Evolutionary conservation across 305 asterid genomes (phyloP), one percentile per base, ranked within the genome.

Genomic region (Fraxinus angustifolia): DNA sequence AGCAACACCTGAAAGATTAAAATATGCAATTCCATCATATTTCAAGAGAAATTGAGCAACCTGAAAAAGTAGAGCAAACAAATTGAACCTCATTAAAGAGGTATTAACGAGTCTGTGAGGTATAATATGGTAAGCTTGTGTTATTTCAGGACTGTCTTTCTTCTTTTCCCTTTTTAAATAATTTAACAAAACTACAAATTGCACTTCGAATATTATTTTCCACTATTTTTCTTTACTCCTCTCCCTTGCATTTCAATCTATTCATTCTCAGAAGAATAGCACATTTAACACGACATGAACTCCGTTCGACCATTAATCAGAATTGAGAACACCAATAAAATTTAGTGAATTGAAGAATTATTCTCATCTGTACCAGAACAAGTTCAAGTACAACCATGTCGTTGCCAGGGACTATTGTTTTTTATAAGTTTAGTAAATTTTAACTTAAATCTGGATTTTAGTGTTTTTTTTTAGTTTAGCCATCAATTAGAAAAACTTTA

Each of bases 1-100:
- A 5, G 97, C 98, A 33, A 96, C 97, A 82, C 97, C 99, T 96
- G 86, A 36, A 87, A 76, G 34, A 77, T 68, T 56, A 76, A 77
- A 35, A 77, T 26, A 70, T 14, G 38, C 56, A 81, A 50, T 67
- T 71, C 28, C 8, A 33, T 70, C 12, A 73, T 33, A 38, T 75
- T 56, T 73, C 78, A 12, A 75, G 36, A 34, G 5, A 35, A 16
- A 36, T 10, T 60, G 21, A 74, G 17, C 62, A 26, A 67, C 28
- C 45, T 28, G 68, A 80, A 38, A 60, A 28, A 4, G 28, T 56
- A 56, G 26, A n/a, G 28, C 67, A 6, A 56, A 56, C 67, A 56
- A n/a, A 17, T 56, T 56, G 67, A 19, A 6, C 28, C 67, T 17
- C 67, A 1, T 56, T 19, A 56, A 53, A 48, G 60, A 4, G 21